A percentile compares a stretch with the other conserved stretches of the same genome.
These are phyloP conservation scores for Candida silvatica DNA, from an alignment of 805 yeast species.

Conservation along the genomic window DNA sequence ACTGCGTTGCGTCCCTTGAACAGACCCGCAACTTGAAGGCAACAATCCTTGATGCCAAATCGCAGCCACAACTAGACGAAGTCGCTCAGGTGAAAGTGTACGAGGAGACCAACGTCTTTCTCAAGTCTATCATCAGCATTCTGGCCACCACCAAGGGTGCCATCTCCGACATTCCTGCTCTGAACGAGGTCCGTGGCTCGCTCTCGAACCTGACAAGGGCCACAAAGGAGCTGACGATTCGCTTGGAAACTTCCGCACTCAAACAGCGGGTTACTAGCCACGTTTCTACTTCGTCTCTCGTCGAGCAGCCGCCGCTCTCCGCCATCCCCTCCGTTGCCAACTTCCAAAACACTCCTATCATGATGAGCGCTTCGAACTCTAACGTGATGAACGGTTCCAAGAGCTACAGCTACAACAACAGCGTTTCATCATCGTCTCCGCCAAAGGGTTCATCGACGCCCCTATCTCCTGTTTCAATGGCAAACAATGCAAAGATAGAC, in stretches of 20 bases:
- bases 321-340: constrained; percentile 28
- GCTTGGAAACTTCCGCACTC: constrained; percentile 59
- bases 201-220: constrained; percentile 78
- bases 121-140: constrained; percentile 77
- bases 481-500: constrained; percentile 3
- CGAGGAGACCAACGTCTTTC: constrained; percentile 76
- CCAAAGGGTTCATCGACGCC: too few relatives aligned
- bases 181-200: constrained; percentile 72
- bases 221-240: constrained; percentile 86
- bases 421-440: too few relatives aligned
- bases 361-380: too few relatives aligned
- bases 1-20: constrained; percentile 78
- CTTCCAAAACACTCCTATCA: constrained; percentile 13
- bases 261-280: constrained; percentile 10
- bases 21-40: constrained; percentile 57
- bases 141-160: constrained; percentile 77
- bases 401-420: too few relatives aligned
- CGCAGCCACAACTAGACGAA: constrained; percentile 12
- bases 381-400: too few relatives aligned
- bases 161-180: constrained; percentile 70
- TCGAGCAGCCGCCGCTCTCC: constrained; percentile 26
- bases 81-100: constrained; percentile 63
- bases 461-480: neutral
- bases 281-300: constrained; percentile 15
- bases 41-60: constrained; percentile 37